These are phyloP conservation scores for Claviceps fusiformis DNA, from an alignment of 2,329 filamentous ascomycete genomes.

Conservation along the genomic window DNA sequence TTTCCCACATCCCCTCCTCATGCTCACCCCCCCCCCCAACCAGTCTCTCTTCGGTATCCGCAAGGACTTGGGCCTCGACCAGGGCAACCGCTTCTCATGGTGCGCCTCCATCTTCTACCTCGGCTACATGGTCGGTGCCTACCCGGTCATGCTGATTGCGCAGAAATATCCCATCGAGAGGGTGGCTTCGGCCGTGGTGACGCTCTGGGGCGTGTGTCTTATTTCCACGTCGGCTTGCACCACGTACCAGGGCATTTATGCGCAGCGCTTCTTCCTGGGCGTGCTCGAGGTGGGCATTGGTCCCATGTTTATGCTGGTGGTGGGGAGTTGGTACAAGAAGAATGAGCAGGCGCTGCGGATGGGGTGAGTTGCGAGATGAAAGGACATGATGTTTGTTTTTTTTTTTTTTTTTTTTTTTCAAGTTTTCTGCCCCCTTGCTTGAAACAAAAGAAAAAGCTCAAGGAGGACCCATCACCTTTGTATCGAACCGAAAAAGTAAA, in stretches of 20 bases:
- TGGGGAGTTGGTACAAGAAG: constrained; percentile 6
- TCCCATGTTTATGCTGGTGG: constrained; percentile 10
- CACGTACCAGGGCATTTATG: constrained; percentile 24
- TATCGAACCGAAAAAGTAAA: too few species aligned
- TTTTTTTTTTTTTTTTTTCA: neutral
- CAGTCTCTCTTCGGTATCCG: constrained; percentile 5
- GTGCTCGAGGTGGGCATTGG: constrained; percentile 25
- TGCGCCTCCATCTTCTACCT: constrained; percentile 32
- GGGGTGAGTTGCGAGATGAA: neutral
- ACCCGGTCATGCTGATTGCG: constrained; percentile 17
- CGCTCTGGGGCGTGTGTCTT: constrained; percentile 19
- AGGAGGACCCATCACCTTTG: too few species aligned
- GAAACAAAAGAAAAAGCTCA: too few species aligned
- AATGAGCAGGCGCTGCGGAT: constrained; percentile 26
- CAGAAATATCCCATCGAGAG: constrained; percentile 17
- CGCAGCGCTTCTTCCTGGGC: constrained; percentile 28
- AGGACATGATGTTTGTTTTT: too few species aligned
- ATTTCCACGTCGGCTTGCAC: constrained; percentile 23
- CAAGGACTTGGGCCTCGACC: constrained; percentile 3
- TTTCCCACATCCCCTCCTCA: too few species aligned
- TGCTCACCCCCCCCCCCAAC: neutral
- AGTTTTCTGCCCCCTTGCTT: too few species aligned
- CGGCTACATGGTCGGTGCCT: constrained; percentile 26
- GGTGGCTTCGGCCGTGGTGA: constrained; percentile 13
- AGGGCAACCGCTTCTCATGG: constrained; percentile 4